Evolutionary conservation across 495 filamentous ascomycete genomes (phyloP).

Genomic region (Podospora didyma): DNA sequence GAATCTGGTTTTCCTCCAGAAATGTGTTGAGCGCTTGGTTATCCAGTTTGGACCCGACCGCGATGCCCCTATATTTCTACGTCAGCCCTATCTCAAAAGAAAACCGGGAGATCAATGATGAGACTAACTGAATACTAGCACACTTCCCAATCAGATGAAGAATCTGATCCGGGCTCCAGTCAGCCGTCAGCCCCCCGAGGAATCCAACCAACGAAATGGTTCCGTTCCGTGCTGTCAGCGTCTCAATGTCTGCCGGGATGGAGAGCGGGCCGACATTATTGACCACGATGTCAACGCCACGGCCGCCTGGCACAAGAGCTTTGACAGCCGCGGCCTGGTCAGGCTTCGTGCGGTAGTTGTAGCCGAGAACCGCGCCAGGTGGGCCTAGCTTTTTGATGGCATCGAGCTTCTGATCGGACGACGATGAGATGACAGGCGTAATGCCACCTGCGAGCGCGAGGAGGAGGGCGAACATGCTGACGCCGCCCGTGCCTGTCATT

Average conservation of each 20-base stretch:
- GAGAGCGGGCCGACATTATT: slow-evolving; percentile 12
- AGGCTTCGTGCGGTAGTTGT: slow-evolving; percentile 25
- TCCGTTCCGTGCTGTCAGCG: not conserved
- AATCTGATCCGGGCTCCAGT: not conserved
- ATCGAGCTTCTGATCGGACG: slow-evolving; percentile 28
- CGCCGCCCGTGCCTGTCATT: slow-evolving; percentile 12
- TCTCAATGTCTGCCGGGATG: slow-evolving; percentile 8
- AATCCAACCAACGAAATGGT: not conserved
- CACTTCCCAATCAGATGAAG: not conserved
- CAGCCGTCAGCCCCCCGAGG: not conserved
- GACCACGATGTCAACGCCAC: slow-evolving; percentile 25
- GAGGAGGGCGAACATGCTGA: slow-evolving; percentile 17
- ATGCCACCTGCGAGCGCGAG: slow-evolving; percentile 22
- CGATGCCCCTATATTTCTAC: slow-evolving; percentile 22
- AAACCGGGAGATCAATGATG: not conserved
- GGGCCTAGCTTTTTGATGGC: slow-evolving; percentile 1
- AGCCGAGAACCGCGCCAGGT: not conserved
- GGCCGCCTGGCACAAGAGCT: slow-evolving; percentile 19
- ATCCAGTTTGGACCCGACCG: slow-evolving; percentile 22
- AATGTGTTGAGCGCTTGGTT: slow-evolving; percentile 22
- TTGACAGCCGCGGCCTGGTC: slow-evolving; percentile 17
- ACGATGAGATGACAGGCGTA: slow-evolving; percentile 36
- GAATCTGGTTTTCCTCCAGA: slow-evolving; percentile 26
- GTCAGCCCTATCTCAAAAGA: not conserved
- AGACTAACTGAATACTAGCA: slow-evolving; percentile 1